These are phyloP conservation scores for Piromyces sp. DNA, from an alignment of 192 early-diverging fungal genomes.

Conservation along the genomic window DNA sequence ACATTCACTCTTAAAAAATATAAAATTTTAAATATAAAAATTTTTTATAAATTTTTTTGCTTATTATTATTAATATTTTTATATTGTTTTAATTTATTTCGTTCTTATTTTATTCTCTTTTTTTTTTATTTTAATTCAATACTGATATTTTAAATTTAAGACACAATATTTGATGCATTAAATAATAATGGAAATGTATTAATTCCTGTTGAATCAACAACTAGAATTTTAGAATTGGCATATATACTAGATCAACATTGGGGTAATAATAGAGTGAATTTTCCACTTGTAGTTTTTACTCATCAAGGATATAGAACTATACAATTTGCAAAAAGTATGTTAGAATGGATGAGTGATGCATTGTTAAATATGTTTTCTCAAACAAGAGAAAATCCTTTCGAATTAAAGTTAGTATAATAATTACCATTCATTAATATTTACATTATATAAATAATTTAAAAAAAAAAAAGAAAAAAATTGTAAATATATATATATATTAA, in stretches of 20 bases:
- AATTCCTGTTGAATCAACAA: slow-evolving; percentile 73
- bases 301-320: slow-evolving; percentile 56
- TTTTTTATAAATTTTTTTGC: too few relatives aligned
- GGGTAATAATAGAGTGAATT: slow-evolving; percentile 33
- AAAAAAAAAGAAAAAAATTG: not conserved
- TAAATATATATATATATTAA: too few relatives aligned
- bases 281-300: slow-evolving; percentile 62
- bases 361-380: slow-evolving; percentile 53
- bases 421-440: too few relatives aligned
- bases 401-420: slow-evolving; percentile 65
- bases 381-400: slow-evolving; percentile 67
- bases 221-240: slow-evolving; percentile 77
- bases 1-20: too few relatives aligned
- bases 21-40: not conserved
- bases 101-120: not conserved
- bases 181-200: slow-evolving; percentile 58
- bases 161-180: slow-evolving; percentile 41
- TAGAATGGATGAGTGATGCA: slow-evolving; percentile 88
- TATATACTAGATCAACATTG: slow-evolving; percentile 80
- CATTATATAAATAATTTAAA: too few relatives aligned
- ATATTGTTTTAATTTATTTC: too few relatives aligned
- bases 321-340: slow-evolving; percentile 71
- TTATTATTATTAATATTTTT: too few relatives aligned
- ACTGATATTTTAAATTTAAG: too few relatives aligned
- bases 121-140: not conserved